Evolutionary conservation across 768 basidiomycete species (phyloP).

Genomic region (Psilocybe cyanescens): DNA sequence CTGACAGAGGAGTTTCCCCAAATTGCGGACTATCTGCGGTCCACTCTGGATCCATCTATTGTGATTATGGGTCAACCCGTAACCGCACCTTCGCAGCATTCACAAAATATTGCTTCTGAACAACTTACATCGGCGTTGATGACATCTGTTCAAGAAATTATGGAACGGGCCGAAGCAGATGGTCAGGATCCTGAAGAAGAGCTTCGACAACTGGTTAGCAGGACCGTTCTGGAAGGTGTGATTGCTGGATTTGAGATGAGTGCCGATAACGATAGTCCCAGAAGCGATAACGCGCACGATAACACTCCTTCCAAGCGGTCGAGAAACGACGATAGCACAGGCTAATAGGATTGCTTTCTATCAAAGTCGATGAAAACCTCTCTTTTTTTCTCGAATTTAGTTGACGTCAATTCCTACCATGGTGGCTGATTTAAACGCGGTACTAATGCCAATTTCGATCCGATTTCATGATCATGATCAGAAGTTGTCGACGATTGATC

Average conservation of each 20-base stretch:
- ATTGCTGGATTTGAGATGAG: conserved; percentile 59
- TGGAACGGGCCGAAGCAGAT: conserved; percentile 54
- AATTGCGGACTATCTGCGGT: conserved; percentile 65
- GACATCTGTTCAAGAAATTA: conserved; percentile 66
- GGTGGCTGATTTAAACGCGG: conserved; percentile 14
- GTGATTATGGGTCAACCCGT: conserved; percentile 23
- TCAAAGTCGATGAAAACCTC: neutral
- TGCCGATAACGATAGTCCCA: conserved; percentile 20
- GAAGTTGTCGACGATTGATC: conserved; percentile 30
- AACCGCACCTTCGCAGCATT: conserved; percentile 59
- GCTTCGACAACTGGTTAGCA: conserved; percentile 62
- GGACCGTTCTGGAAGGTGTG: conserved; percentile 71
- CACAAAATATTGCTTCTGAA: conserved; percentile 72
- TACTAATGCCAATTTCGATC: conserved; percentile 25
- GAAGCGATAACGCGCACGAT: conserved; percentile 21
- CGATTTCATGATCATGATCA: conserved; percentile 37
- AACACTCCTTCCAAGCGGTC: conserved; percentile 38
- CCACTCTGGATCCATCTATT: conserved; percentile 29
- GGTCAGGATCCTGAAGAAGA: conserved; percentile 72
- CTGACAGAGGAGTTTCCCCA: conserved; percentile 73
- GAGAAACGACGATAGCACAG: conserved; percentile 29
- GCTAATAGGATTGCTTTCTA: conserved; percentile 2
- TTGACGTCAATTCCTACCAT: conserved; percentile 12
- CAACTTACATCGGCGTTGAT: conserved; percentile 70
- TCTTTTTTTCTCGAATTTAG: neutral